Evolutionary conservation across 345 rosid genomes (phyloP).

Genomic region (Boechera divaricarpa): DNA sequence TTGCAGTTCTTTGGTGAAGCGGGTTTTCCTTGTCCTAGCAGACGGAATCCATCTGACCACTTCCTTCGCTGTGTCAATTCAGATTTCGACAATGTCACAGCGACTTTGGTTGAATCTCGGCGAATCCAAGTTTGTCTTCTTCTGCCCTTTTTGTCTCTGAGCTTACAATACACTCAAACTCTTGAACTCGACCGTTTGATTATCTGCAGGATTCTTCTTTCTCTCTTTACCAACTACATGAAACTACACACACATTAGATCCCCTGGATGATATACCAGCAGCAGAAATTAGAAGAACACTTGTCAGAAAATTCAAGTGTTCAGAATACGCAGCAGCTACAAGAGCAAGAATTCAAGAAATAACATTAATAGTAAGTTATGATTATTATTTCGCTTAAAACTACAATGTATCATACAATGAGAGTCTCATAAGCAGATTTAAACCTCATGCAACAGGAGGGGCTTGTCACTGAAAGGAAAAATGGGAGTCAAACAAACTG

Average conservation of each 20-base stretch:
- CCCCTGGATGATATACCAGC: slow-evolving; percentile 67
- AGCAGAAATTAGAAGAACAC: slow-evolving; percentile 68
- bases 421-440: slow-evolving; percentile 1
- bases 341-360: slow-evolving; percentile 59
- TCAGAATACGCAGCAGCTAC: slow-evolving; percentile 61
- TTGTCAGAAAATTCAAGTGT: slow-evolving; percentile 63
- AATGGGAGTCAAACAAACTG: slow-evolving; percentile 57
- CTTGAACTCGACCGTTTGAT: neutral
- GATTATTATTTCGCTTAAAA: neutral
- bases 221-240: slow-evolving; percentile 45
- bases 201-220: slow-evolving; percentile 39
- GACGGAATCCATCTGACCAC: slow-evolving; percentile 74
- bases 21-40: slow-evolving; percentile 77
- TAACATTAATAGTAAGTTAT: slow-evolving; percentile 63
- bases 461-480: slow-evolving; percentile 32
- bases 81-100: slow-evolving; percentile 60
- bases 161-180: neutral
- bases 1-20: slow-evolving; percentile 75
- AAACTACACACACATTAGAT: slow-evolving; percentile 62
- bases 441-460: slow-evolving; percentile 50
- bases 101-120: slow-evolving; percentile 48
- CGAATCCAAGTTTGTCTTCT: slow-evolving; percentile 46
- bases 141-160: slow-evolving; percentile 20
- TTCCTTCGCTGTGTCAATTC: slow-evolving; percentile 72
- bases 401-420: slow-evolving; percentile 10